Evolutionary conservation across 2,329 filamentous ascomycete species (phyloP), one percentile per base, ranked within the genome.

Genomic region (Amauroascus niger): DNA sequence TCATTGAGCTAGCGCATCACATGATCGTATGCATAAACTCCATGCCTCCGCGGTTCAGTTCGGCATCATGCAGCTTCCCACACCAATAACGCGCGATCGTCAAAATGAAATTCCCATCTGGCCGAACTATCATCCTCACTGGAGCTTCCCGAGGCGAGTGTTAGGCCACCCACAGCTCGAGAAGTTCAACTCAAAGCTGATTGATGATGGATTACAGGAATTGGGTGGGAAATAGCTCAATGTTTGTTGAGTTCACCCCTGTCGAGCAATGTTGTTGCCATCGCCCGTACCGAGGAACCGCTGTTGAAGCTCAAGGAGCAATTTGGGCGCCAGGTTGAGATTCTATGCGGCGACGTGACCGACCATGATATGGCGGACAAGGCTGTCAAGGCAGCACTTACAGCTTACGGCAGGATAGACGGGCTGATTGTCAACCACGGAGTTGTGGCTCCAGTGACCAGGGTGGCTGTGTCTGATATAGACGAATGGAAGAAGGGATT

Each of bases 361-460:
- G 77, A 82, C 59, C 65, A 75, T 24, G 70, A 67, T 0, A 65
- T 85, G 26, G 79, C 81, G 3, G 68, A 76, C 1, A 79, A 79
- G 64, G 79, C 86, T 3, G 80, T 88, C 3, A 74, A 83, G 2
- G 70, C 82, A 0, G 85, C 89, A 0, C 64, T 86, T 9, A 71
- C 78, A 26, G 72, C 79, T 0, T 97, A 88, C 67, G 84, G 59
- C 8, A 76, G 74, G 47, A 71, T 98, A 3, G 89, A 98, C 65
- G 86, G 83, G 1, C 67, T 98, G 43, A 81, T 98, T 11, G 73
- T 97, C 57, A 97, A 97, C 68, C 93, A 98, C 66, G 90, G 89
- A 18, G 76, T 82, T 0, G 71, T 98, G 43, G 79, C 82, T n/a
- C 86, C 88, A 1, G 83, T 94, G 40, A 81, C 80, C 49, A 81